A percentile compares a stretch with the other conserved stretches of the same genome.
These are phyloP conservation scores for Coprinopsis strossmayeri DNA, from an alignment of 768 basidiomycete species.

Conservation along the genomic window DNA sequence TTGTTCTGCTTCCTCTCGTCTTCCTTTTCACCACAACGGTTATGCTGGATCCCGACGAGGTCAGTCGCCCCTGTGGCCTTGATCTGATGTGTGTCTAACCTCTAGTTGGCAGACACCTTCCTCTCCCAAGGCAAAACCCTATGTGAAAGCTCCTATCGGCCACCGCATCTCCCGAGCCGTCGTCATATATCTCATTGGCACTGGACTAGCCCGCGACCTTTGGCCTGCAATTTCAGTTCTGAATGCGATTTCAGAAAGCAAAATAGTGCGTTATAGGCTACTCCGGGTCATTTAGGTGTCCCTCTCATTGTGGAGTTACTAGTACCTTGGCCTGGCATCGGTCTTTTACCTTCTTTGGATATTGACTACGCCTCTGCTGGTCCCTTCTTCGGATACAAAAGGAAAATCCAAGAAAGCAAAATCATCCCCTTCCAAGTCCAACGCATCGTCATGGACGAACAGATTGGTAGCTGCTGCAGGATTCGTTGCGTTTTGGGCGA, in stretches of 20 bases:
- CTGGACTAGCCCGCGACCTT: conserved; percentile 20
- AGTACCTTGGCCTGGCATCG: conserved; percentile 31
- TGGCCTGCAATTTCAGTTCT: conserved; percentile 24
- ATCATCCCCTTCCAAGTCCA: not conserved
- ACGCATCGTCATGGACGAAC: conserved; percentile 2
- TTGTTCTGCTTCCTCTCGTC: conserved; percentile 51
- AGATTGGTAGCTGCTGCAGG: conserved; percentile 16
- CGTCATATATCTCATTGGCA: conserved; percentile 21
- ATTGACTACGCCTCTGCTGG: not conserved
- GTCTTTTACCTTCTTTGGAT: conserved; percentile 9
- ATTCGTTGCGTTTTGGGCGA: conserved; percentile 30
- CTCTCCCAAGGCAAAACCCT: not conserved
- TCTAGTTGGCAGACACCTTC: not conserved
- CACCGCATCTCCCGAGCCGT: conserved; percentile 20
- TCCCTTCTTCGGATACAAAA: conserved; percentile 3
- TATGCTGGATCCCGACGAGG: conserved; percentile 16
- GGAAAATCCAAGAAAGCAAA: conserved; percentile 14
- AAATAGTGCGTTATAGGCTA: conserved; percentile 31
- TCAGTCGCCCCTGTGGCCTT: not conserved
- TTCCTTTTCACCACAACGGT: conserved; percentile 44
- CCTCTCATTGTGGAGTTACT: conserved; percentile 13
- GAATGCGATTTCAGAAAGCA: conserved; percentile 27
- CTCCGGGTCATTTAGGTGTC: conserved; percentile 1
- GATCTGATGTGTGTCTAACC: not conserved
- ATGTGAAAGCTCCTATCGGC: conserved; percentile 12